Percentiles rank a stretch among this genome's conserved stretches.
phyloP scores from a whole-genome alignment of 192 early-diverging fungal species.

The Paraglomus occultum region DNA sequence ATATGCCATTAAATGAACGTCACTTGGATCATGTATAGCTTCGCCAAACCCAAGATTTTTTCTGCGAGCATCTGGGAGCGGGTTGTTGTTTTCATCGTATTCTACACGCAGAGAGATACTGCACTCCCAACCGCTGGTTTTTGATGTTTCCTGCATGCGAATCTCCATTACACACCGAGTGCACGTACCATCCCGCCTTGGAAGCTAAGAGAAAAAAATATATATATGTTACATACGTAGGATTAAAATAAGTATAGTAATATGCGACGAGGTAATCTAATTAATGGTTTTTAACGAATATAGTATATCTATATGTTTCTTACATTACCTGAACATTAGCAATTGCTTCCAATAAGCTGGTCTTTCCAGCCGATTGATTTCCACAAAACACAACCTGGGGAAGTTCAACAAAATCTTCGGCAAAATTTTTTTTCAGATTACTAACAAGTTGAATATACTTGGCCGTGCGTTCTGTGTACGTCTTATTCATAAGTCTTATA shows the following conservation, averaged over 20 bases:
- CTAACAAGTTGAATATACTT: slow-evolving; percentile 11
- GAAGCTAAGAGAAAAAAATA: too few species aligned
- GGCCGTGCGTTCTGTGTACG: background rate
- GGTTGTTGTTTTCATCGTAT: slow-evolving; percentile 37
- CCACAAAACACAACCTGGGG: slow-evolving; percentile 57
- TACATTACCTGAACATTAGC: slow-evolving; percentile 39
- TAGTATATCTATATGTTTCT: background rate
- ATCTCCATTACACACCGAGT: slow-evolving; percentile 57
- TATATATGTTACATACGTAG: too few species aligned
- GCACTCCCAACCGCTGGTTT: slow-evolving; percentile 40
- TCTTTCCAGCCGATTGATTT: slow-evolving; percentile 56
- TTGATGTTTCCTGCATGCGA: slow-evolving; percentile 36
- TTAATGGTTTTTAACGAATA: background rate
- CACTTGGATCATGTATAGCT: slow-evolving; percentile 30
- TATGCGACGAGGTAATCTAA: background rate
- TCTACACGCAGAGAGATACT: slow-evolving; percentile 47
- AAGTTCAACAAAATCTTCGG: slow-evolving; percentile 38
- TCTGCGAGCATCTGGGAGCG: slow-evolving; percentile 31
- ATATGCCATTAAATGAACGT: slow-evolving; percentile 45
- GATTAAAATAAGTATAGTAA: background rate
- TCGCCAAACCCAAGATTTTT: slow-evolving; percentile 42
- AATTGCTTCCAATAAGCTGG: slow-evolving; percentile 49
- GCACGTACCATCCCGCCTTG: slow-evolving; percentile 50
- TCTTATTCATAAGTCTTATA: too few species aligned
- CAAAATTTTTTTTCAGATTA: background rate